Base-by-base conservation (phyloP, 768 basidiomycete species). In the Tricholoma bakamatsutake region DNA sequence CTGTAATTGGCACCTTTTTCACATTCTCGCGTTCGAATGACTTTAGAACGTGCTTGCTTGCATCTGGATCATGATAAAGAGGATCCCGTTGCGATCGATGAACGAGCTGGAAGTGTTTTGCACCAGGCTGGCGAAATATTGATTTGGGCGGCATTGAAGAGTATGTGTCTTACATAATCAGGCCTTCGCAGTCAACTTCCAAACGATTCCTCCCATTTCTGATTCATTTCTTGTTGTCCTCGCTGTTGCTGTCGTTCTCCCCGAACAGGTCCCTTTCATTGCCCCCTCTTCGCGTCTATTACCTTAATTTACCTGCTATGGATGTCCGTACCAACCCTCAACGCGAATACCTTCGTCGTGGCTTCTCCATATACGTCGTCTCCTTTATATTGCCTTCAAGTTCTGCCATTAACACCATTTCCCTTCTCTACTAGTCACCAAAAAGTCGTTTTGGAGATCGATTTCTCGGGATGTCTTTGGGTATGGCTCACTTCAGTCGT, bases 31-130 rank as follows among this genome's bases (percentile, higher is more conserved):
- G 78, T 62, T 84, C 80, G 55, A 98, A 78, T 6, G 84, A 79
- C 66, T 92, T 96, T 46, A 98, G 77, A n/a, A 99, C 94, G 68
- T 93, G 86, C 59, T 84, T 80, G 51, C 85, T 85, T 0, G 93
- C 92, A 56, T 93, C 90, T 2, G 92, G 84, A 63, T 98, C 95
- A 65, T 98, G 88, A 60, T 94, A 93, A 49, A 96, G 82, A 2
- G 97, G 97, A 73, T 98, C 97, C 43, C 96, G 77, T 65, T 94
- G 94, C 7, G 95, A 98, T 57, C 97, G 82, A 68, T 98, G 93
- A 18, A 99, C 95, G 37, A 99, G 89, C 74, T 98, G 95, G 63
- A 96, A 98, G 67, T 98, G 95, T 65, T 87, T 85, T 54, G 88
- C 85, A 18, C 90, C 92, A 7, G 96, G 90, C 61, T 86, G 87